Percentiles rank a stretch among this genome's conserved stretches.
Conservation (phyloP, 1,284 basidiomycete genomes). For the Neonothopanus nambi region DNA sequence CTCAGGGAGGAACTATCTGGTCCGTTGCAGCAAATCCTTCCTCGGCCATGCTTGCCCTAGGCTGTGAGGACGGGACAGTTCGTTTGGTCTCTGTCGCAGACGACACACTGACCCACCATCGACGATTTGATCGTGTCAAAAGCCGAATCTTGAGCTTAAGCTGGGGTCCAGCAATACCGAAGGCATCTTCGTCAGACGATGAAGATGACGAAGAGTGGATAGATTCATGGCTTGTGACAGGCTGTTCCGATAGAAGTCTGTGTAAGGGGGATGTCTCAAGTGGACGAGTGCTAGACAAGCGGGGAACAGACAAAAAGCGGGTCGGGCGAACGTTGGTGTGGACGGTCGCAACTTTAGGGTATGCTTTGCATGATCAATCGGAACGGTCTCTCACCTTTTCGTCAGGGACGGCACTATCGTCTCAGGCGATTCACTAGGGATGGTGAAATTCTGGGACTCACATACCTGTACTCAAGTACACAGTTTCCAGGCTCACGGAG, state of each 20-base stretch:
- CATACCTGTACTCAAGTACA: conserved; percentile 86
- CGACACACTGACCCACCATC: conserved; percentile 71
- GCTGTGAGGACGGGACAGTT: conserved; percentile 90
- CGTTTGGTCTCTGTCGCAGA: conserved; percentile 76
- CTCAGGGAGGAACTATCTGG: conserved; percentile 92
- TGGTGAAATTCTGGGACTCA: conserved; percentile 96
- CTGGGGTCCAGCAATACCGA: conserved; percentile 85
- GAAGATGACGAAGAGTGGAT: conserved; percentile 69
- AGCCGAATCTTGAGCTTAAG: conserved; percentile 81
- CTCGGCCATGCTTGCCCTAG: conserved; percentile 82
- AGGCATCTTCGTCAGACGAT: conserved; percentile 25
- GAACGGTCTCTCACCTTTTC: conserved; percentile 14
- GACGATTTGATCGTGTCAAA: conserved; percentile 75
- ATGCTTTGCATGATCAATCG: conserved; percentile 29
- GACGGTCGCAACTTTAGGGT: conserved; percentile 87
- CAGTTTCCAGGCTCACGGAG: conserved; percentile 86
- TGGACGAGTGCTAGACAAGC: conserved; percentile 69
- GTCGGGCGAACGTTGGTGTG: conserved; percentile 93
- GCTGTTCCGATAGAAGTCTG: conserved; percentile 90
- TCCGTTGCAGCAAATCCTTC: conserved; percentile 86
- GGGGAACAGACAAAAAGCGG: conserved; percentile 81
- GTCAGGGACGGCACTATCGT: conserved; percentile 86
- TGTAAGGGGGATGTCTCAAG: conserved; percentile 86
- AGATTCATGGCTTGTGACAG: conserved; percentile 89
- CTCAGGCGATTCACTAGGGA: conserved; percentile 93